Evolutionary conservation across 345 rosid species (phyloP).

Genomic region (Barbarea vulgaris): DNA sequence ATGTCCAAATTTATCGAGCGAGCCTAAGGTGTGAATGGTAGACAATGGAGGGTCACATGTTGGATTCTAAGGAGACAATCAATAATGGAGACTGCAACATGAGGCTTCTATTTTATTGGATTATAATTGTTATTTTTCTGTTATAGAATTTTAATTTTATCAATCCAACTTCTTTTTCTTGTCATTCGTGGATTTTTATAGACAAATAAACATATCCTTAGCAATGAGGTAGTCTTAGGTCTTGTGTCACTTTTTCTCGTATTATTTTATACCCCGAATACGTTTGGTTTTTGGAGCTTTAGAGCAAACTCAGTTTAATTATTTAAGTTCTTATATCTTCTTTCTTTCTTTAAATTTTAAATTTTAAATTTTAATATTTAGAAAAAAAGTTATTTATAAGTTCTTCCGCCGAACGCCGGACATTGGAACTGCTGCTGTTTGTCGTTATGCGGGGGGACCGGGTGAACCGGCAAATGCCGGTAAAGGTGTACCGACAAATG

Average conservation of each 20-base stretch:
- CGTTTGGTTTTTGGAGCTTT: conserved; percentile 28
- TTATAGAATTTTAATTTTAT: conserved; percentile 9
- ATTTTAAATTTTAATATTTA: neutral
- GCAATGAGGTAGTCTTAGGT: conserved; percentile 39
- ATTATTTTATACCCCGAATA: conserved; percentile 26
- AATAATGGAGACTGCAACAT: conserved; percentile 54
- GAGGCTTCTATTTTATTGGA: conserved; percentile 31
- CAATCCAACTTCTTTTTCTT: conserved; percentile 21
- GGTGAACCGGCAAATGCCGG: conserved; percentile 31
- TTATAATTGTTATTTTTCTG: neutral
- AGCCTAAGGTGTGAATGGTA: conserved; percentile 40
- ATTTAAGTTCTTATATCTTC: neutral
- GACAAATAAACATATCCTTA: conserved; percentile 15
- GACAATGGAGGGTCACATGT: conserved; percentile 59
- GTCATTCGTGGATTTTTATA: conserved; percentile 25
- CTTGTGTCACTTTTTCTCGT: conserved; percentile 29
- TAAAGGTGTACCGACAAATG: conserved; percentile 38
- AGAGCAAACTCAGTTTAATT: conserved; percentile 25
- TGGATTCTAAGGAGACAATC: conserved; percentile 60
- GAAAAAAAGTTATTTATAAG: conserved; percentile 17
- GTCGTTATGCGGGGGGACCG: conserved; percentile 35
- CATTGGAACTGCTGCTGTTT: conserved; percentile 43
- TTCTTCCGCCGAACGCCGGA: conserved; percentile 50
- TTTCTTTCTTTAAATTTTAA: neutral
- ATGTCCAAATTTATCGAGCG: conserved; percentile 19